Conservation (phyloP, 345 rosid genomes). For the Moringa oleifera region DNA sequence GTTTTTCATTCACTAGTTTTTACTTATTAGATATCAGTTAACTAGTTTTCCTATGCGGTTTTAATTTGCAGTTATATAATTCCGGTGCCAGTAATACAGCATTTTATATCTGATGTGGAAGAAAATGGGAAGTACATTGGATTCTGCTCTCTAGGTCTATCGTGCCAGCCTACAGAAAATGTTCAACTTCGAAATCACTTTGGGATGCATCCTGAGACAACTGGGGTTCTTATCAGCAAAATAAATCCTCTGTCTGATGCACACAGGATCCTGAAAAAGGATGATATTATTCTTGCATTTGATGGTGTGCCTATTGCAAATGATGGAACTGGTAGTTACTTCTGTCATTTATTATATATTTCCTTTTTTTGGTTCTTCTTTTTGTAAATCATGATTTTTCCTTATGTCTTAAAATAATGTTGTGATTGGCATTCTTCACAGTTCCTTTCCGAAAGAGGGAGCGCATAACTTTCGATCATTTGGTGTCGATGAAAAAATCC, state of each 20-base stretch:
- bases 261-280: slow-evolving; percentile 49
- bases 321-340: slow-evolving; percentile 72
- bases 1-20: too few relatives aligned
- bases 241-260: slow-evolving; percentile 79
- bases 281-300: slow-evolving; percentile 70
- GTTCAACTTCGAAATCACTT: slow-evolving; percentile 62
- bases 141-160: slow-evolving; percentile 80
- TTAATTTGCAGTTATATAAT: slow-evolving; percentile 66
- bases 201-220: slow-evolving; percentile 58
- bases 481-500: slow-evolving; percentile 91
- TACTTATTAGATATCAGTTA: too few relatives aligned
- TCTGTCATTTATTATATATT: too few relatives aligned
- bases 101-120: slow-evolving; percentile 68
- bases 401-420: slow-evolving; percentile 15
- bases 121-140: slow-evolving; percentile 66
- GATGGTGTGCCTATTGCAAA: slow-evolving; percentile 81
- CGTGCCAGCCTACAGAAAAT: slow-evolving; percentile 85
- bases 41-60: neutral
- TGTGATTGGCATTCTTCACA: slow-evolving; percentile 25
- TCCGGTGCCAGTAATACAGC: slow-evolving; percentile 78
- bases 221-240: slow-evolving; percentile 77
- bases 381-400: slow-evolving; percentile 3
- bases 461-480: slow-evolving; percentile 79
- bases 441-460: slow-evolving; percentile 86
- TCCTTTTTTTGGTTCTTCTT: neutral